A percentile compares a stretch with the other conserved stretches of the same genome.
Evolutionary conservation across 371 early-diverging fungal species (phyloP).

Genomic region (Rhizopus arrhizus): DNA sequence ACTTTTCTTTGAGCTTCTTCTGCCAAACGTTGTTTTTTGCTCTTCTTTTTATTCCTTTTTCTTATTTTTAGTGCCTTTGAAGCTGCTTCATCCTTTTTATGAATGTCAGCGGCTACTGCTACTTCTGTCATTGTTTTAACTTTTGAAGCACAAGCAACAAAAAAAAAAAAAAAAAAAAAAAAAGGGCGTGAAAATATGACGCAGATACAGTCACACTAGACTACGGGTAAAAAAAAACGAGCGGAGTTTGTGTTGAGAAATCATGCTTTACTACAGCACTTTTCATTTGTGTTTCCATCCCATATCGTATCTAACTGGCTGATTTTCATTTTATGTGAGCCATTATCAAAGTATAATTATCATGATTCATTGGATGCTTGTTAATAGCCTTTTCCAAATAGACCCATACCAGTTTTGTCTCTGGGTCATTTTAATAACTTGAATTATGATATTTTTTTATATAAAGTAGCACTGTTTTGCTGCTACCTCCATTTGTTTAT

Average conservation of each 20-base stretch:
- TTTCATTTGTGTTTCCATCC: too few relatives aligned
- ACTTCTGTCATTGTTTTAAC: constrained; percentile 20
- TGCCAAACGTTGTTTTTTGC: constrained; percentile 39
- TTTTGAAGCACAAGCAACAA: not conserved
- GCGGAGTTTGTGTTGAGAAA: not conserved
- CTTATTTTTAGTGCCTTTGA: constrained; percentile 25
- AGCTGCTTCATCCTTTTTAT: constrained; percentile 8
- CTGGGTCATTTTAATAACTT: too few relatives aligned
- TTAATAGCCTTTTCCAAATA: too few relatives aligned
- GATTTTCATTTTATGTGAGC: too few relatives aligned
- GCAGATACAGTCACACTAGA: not conserved
- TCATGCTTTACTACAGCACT: too few relatives aligned
- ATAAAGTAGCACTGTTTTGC: too few relatives aligned
- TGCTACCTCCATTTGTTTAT: too few relatives aligned
- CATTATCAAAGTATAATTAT: too few relatives aligned
- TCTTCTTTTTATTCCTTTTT: constrained; percentile 37
- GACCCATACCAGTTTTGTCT: too few relatives aligned
- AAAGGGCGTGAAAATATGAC: not conserved
- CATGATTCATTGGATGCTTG: too few relatives aligned
- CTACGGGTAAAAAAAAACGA: not conserved
- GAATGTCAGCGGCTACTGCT: constrained; percentile 16
- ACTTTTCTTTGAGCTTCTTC: constrained; percentile 48
- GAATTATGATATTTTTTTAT: too few relatives aligned
- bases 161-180: constrained; percentile 3
- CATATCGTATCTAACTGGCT: too few relatives aligned